Evolutionary conservation across 106 monocot species (phyloP), one percentile per base, ranked within the genome.

Genomic region (Allium cepa): DNA sequence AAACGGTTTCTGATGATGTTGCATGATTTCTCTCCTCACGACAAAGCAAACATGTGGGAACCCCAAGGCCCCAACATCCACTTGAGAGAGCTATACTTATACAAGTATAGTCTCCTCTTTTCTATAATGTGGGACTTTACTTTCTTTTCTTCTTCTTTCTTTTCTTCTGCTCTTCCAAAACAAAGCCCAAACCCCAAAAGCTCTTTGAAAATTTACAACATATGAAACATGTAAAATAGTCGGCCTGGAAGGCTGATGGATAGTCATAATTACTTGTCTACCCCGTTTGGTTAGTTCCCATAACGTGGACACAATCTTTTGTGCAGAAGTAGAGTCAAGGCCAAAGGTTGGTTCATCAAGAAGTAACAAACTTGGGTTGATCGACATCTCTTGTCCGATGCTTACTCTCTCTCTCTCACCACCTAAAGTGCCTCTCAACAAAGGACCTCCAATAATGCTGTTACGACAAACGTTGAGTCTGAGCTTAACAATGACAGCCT

Each of bases 311-410:
- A 79, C 79, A 14, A 83, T 75, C 50, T 70, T 51, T 16, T 57
- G 51, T 4, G 82, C 82, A 11, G 64, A 69, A 14, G 82, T 82
- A 13, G 82, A 82, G 68, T 82, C 82, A 13, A 82, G 60, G 3
- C 82, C 82, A 1, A 78, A 82, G 18, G 82, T 82, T 10, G 82
- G 82, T 71, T 82, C 82, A 51, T 82, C 82, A 17, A 82, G 70
- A 51, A 82, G 45, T 9, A 82, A 53, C 17, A 82, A 50, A 74
- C 78, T 82, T 16, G 82, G 82, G 61, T 82, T 78, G 17, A 82
- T 60, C 14, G 78, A 71, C 74, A 82, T 56, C 71, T 82, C 82
- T 63, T 82, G 82, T 26, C 82, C 82, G 67, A 82, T 78, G 56
- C 78, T 75, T 10, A 78, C 82, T 48, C 82, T 50, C 69, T 78